Conservation (phyloP, 768 basidiomycete species). For the Hypsizygus marmoreus region DNA sequence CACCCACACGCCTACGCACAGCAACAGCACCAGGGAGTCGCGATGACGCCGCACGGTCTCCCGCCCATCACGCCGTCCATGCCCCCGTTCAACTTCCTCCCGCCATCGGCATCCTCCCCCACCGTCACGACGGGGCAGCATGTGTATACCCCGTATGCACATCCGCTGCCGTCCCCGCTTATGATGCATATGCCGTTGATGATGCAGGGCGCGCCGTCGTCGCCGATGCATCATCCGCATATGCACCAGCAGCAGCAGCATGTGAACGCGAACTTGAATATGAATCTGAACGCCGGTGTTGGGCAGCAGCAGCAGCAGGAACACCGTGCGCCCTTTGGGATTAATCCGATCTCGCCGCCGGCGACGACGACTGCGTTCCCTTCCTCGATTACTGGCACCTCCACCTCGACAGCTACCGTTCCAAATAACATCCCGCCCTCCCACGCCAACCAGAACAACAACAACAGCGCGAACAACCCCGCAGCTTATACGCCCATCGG, state of each 20-base stretch:
- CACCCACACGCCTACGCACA: conserved; percentile 43
- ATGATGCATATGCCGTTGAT: not conserved
- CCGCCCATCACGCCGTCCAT: conserved; percentile 96
- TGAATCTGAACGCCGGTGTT: not conserved
- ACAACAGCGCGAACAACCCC: conserved; percentile 14
- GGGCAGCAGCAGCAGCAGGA: not conserved
- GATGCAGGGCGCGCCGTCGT: too few relatives aligned
- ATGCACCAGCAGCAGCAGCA: conserved; percentile 2
- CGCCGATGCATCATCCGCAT: not conserved
- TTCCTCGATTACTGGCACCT: conserved; percentile 6
- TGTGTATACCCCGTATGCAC: conserved; percentile 3
- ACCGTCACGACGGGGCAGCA: conserved; percentile 6
- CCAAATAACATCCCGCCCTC: conserved; percentile 58
- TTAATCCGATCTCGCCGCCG: conserved; percentile 4
- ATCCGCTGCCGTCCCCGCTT: conserved; percentile 14
- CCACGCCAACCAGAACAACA: conserved; percentile 46
- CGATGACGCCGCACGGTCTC: conserved; percentile 76
- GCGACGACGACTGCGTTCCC: not conserved
- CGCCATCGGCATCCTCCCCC: conserved; percentile 40
- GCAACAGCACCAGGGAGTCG: conserved; percentile 22
- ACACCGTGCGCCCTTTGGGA: conserved; percentile 6
- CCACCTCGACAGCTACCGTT: conserved; percentile 47
- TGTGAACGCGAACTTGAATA: not conserved
- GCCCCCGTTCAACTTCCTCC: conserved; percentile 90
- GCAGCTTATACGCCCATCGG: conserved; percentile 9